phyloP scores from a whole-genome alignment of 495 filamentous ascomycete species.

The Jackrogersella minutella region DNA sequence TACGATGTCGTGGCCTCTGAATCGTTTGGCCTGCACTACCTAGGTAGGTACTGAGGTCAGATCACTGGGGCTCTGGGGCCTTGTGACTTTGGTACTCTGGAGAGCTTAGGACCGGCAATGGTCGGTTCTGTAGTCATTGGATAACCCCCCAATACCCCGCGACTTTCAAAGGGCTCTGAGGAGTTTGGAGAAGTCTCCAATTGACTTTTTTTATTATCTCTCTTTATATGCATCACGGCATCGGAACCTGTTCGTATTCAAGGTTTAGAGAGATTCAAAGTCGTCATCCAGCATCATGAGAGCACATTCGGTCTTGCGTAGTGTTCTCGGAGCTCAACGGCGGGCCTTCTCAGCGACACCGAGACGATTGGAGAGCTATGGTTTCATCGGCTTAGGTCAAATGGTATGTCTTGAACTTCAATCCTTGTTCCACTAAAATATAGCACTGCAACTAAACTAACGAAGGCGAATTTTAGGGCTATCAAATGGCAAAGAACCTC shows the following conservation, averaged over 20 bases:
- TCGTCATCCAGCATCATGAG: slow-evolving; percentile 42
- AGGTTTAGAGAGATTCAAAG: not conserved
- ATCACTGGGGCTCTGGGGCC: slow-evolving; percentile 2
- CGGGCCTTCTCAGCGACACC: slow-evolving; percentile 66
- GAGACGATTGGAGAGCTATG: slow-evolving; percentile 70
- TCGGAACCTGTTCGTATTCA: not conserved
- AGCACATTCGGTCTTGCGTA: slow-evolving; percentile 40
- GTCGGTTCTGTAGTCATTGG: slow-evolving; percentile 31
- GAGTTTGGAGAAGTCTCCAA: slow-evolving; percentile 31
- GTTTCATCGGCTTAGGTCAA: slow-evolving; percentile 85
- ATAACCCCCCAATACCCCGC: slow-evolving; percentile 35
- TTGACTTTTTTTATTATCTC: slow-evolving; percentile 10
- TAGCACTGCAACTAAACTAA: slow-evolving; percentile 9
- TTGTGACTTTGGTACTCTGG: not conserved
- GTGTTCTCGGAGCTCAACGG: slow-evolving; percentile 42
- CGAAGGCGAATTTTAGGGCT: slow-evolving; percentile 58
- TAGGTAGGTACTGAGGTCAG: slow-evolving; percentile 27
- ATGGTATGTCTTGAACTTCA: slow-evolving; percentile 69
- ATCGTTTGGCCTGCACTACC: not conserved
- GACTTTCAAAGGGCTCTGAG: slow-evolving; percentile 18
- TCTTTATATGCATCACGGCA: not conserved
- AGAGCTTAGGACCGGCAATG: slow-evolving; percentile 44
- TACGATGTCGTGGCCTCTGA: slow-evolving; percentile 8
- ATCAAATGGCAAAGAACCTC: slow-evolving; percentile 88
- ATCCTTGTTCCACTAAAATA: not conserved